Conservation (phyloP, 257 asterid genomes). For the Oldenlandia corymbosa region DNA sequence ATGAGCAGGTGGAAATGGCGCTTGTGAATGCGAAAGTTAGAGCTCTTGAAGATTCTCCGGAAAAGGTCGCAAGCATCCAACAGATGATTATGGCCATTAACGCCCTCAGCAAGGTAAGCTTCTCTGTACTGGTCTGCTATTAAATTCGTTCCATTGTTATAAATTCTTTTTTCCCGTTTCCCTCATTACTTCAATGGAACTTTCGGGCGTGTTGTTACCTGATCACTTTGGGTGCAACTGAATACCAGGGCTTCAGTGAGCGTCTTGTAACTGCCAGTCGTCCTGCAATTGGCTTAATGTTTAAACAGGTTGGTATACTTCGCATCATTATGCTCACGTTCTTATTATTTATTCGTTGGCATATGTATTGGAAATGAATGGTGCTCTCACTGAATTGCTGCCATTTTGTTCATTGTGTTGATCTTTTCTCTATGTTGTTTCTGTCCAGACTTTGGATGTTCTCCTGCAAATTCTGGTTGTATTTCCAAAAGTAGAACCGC, state of each 20-base stretch:
- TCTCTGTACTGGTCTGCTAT: conserved; percentile 7
- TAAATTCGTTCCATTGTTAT: not conserved
- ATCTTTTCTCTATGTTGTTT: conserved; percentile 7
- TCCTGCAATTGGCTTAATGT: conserved; percentile 86
- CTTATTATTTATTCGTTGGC: not conserved
- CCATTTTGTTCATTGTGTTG: not conserved
- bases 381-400: not conserved
- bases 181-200: not conserved
- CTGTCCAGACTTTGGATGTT: conserved; percentile 42
- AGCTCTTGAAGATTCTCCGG: conserved; percentile 46
- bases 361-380: not conserved
- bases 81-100: conserved; percentile 84
- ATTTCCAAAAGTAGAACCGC: conserved; percentile 68
- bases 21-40: conserved; percentile 60
- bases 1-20: conserved; percentile 65
- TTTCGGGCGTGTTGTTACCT: not conserved
- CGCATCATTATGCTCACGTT: not conserved
- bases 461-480: conserved; percentile 79
- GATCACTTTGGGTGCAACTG: conserved; percentile 16
- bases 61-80: conserved; percentile 55
- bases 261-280: conserved; percentile 88
- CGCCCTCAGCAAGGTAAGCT: conserved; percentile 92
- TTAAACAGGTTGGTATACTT: conserved; percentile 65
- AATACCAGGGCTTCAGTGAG: conserved; percentile 83
- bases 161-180: not conserved